phyloP scores from a whole-genome alignment of 306 rosid genomes.

The Macrotyloma uniflorum region DNA sequence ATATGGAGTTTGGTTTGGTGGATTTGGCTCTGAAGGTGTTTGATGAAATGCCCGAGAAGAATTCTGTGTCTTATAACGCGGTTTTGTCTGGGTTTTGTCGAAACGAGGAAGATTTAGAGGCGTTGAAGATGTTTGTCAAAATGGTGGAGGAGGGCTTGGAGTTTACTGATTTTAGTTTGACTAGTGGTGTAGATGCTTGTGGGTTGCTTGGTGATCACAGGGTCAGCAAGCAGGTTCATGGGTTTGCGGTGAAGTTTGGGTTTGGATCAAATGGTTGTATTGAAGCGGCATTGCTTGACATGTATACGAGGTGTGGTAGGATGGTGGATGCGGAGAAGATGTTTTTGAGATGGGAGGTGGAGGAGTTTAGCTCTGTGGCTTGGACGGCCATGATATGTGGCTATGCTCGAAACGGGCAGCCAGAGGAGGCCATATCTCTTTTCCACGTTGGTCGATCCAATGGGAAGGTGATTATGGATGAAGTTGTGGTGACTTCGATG shows the following conservation, averaged over 20 bases:
- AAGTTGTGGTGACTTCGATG: conserved; percentile 62
- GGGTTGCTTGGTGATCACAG: conserved; percentile 57
- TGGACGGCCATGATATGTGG: conserved; percentile 87
- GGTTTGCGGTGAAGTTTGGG: conserved; percentile 68
- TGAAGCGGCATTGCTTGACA: conserved; percentile 76
- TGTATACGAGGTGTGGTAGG: conserved; percentile 77
- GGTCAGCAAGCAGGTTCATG: conserved; percentile 73
- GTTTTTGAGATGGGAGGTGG: conserved; percentile 59
- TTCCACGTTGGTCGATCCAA: conserved; percentile 53
- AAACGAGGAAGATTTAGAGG: conserved; percentile 63
- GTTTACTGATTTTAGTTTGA: conserved; percentile 69
- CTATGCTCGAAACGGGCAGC: conserved; percentile 68
- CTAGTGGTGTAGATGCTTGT: conserved; percentile 64
- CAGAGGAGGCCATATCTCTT: conserved; percentile 65
- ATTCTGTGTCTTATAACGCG: conserved; percentile 61
- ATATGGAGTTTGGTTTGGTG: conserved; percentile 66
- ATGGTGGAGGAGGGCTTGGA: conserved; percentile 64
- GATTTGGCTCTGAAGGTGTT: conserved; percentile 64
- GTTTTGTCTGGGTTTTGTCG: conserved; percentile 75
- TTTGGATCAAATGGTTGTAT: conserved; percentile 62
- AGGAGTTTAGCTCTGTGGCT: conserved; percentile 49
- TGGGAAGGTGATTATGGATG: conserved; percentile 71
- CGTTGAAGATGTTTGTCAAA: conserved; percentile 54
- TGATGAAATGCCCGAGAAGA: conserved; percentile 69
- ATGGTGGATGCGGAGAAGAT: conserved; percentile 71